These are phyloP conservation scores for Cadophora malorum DNA, from an alignment of 2,329 filamentous ascomycete species.

Conservation along the genomic window DNA sequence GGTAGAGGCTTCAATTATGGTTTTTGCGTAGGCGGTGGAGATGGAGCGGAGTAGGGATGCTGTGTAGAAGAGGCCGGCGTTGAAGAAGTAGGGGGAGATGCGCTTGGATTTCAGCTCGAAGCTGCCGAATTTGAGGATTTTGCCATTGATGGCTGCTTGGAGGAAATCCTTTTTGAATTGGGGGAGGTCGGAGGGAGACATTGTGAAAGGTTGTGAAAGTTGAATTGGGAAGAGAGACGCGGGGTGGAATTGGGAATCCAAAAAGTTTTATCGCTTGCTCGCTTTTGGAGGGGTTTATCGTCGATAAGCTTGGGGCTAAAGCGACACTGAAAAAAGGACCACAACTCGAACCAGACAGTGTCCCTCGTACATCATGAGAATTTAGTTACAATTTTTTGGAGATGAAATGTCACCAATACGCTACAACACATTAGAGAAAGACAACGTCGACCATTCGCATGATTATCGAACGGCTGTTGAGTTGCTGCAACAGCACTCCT, in stretches of 20 bases:
- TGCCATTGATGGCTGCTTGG: constrained; percentile 68
- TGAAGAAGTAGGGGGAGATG: constrained; percentile 96
- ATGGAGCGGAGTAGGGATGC: constrained; percentile 79
- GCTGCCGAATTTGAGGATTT: constrained; percentile 79
- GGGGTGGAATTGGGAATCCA: background rate
- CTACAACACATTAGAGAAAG: no score
- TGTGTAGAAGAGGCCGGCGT: constrained; percentile 88
- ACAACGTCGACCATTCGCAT: background rate
- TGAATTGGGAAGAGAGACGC: background rate
- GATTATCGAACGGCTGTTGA: no score
- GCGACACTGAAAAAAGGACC: background rate
- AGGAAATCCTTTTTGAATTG: constrained; percentile 78
- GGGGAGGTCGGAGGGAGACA: constrained; percentile 50
- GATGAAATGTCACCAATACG: no score
- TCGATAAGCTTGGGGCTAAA: background rate
- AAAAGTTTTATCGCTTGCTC: background rate
- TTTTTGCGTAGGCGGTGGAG: constrained; percentile 78
- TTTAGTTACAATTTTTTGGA: no score
- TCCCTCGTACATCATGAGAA: no score
- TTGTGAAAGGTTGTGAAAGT: constrained; percentile 19
- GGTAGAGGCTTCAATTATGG: constrained; percentile 57
- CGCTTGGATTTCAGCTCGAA: constrained; percentile 94
- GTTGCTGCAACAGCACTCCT: no score
- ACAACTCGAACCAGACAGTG: no score
- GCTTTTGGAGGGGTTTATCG: constrained; percentile 3